These are phyloP conservation scores for Phytophthora cactorum DNA, from an alignment of 352 stramenopile genomes.

Conservation along the genomic window DNA sequence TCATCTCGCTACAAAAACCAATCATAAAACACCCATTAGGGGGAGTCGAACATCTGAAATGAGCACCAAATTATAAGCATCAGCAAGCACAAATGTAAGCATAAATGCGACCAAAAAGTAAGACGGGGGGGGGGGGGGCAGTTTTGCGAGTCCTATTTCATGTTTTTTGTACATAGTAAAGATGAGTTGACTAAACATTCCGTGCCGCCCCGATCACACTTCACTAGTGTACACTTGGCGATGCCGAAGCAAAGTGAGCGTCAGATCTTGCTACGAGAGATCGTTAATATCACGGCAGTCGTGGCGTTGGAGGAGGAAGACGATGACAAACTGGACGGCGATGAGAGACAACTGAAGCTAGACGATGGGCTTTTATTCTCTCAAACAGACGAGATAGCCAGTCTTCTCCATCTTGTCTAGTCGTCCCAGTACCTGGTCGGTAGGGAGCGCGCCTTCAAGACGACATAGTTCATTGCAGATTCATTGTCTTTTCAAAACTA, in stretches of 20 bases:
- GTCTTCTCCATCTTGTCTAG: background rate
- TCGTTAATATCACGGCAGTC: background rate
- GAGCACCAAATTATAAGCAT: too few species aligned
- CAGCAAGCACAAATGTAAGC: too few species aligned
- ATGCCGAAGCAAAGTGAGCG: background rate
- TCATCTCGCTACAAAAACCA: too few species aligned
- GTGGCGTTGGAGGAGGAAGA: background rate
- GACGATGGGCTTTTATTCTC: background rate
- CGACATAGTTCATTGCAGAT: background rate
- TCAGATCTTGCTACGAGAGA: background rate
- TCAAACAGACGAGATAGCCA: background rate
- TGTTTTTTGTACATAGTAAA: too few species aligned
- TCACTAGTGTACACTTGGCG: background rate
- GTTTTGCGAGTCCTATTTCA: too few species aligned
- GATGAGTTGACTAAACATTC: too few species aligned
- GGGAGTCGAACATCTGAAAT: too few species aligned
- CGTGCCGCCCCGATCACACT: too few species aligned
- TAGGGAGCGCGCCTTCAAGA: background rate
- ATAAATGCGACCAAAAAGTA: too few species aligned
- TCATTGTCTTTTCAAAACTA: background rate
- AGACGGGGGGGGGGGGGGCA: too few species aligned
- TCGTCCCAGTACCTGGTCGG: background rate
- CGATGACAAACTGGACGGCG: background rate
- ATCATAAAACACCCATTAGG: too few species aligned
- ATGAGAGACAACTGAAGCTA: background rate